Percentiles rank a stretch among this genome's conserved stretches.
phyloP scores from a whole-genome alignment of 1,284 basidiomycete genomes.

The Trichosporon faecale region DNA sequence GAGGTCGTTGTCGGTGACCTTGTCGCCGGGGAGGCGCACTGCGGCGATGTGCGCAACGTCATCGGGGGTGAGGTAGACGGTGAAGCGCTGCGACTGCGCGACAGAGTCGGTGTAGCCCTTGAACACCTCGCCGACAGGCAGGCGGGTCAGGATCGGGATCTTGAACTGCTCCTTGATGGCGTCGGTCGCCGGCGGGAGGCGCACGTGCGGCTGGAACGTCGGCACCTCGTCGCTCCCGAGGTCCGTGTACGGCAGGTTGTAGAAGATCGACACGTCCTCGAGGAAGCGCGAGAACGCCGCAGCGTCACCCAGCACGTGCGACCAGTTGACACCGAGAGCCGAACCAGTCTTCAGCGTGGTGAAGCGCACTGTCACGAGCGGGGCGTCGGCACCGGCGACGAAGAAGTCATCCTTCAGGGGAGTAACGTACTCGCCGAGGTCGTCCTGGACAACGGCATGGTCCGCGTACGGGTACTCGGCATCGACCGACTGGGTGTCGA shows the following conservation, averaged over 20 bases:
- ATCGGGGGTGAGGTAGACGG: conserved; percentile 16
- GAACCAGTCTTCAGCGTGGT: conserved; percentile 21
- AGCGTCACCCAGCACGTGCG: conserved; percentile 32
- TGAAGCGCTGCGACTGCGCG: conserved; percentile 17
- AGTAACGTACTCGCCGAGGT: conserved; percentile 24
- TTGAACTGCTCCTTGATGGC: conserved; percentile 17
- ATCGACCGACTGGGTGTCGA: conserved; percentile 26
- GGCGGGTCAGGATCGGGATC: conserved; percentile 19
- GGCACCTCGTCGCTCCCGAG: conserved; percentile 25
- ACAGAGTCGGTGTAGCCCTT: conserved; percentile 19
- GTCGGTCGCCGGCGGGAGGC: conserved; percentile 18
- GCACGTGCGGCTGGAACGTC: conserved; percentile 25
- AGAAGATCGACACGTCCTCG: conserved; percentile 29
- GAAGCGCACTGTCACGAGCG: conserved; percentile 28
- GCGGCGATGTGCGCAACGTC: conserved; percentile 23
- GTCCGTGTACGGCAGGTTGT: conserved; percentile 24
- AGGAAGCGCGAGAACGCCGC: conserved; percentile 26
- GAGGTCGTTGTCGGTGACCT: conserved; percentile 27
- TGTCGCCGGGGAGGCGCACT: conserved; percentile 13
- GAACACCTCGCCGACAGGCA: conserved; percentile 8
- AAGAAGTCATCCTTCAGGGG: conserved; percentile 21
- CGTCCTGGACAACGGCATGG: conserved; percentile 26
- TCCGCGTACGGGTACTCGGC: conserved; percentile 20
- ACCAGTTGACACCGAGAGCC: conserved; percentile 31
- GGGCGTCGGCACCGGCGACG: conserved; percentile 23